Evolutionary conservation across 441 rosid species (phyloP).

Genomic region (Geranium incanum): DNA sequence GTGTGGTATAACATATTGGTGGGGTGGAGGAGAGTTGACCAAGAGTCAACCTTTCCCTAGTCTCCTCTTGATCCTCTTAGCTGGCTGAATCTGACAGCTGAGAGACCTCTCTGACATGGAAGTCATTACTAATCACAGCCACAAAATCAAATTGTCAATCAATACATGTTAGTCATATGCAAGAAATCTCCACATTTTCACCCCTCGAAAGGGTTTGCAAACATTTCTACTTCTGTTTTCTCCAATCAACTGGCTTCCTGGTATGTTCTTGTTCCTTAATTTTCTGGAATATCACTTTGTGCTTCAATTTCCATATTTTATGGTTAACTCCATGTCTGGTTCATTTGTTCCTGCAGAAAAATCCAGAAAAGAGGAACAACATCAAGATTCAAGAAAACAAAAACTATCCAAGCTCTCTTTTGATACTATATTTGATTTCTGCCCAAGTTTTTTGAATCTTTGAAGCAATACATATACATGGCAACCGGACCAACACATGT

Average conservation of each 20-base stretch:
- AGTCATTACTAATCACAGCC: neutral
- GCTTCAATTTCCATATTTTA: neutral
- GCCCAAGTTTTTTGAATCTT: neutral
- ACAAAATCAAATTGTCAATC: neutral
- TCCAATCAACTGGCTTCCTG: neutral
- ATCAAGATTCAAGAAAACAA: neutral
- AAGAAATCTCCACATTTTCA: neutral
- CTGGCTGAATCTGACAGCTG: neutral
- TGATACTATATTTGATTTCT: neutral
- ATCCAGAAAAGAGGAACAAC: neutral
- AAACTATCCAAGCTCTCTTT: neutral
- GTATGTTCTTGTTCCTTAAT: neutral
- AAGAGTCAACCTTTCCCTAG: neutral
- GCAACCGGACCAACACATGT: slow-evolving; percentile 30
- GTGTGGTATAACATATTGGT: too few species aligned
- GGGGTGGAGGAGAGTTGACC: neutral
- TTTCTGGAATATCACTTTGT: neutral
- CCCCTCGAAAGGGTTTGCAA: neutral
- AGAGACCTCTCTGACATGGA: slow-evolving; percentile 4
- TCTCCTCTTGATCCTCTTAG: neutral
- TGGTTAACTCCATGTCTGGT: neutral
- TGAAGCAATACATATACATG: neutral
- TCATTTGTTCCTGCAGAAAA: neutral
- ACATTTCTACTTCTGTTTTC: neutral
- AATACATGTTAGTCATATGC: neutral